Conservation (phyloP, 164 flowering plant genomes). For the Macadamia integrifolia region DNA sequence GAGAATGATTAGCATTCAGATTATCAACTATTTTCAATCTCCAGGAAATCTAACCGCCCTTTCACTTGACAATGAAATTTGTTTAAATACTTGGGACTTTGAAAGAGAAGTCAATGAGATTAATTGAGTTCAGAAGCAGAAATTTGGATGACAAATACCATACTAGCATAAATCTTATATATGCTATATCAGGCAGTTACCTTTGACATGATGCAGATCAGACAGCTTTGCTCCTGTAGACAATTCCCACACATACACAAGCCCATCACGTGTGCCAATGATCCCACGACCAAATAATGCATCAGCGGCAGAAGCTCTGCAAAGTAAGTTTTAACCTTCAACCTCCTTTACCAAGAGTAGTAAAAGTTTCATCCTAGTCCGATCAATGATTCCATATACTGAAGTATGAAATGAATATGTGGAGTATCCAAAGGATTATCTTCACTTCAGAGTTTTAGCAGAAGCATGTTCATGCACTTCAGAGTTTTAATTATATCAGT, state of each 20-base stretch:
- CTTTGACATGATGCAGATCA: slow-evolving; percentile 48
- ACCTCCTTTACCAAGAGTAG: not conserved
- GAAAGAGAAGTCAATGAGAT: too few species aligned
- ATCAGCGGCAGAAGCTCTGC: slow-evolving; percentile 60
- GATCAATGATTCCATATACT: not conserved
- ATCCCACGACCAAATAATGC: slow-evolving; percentile 58
- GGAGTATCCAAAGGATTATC: not conserved
- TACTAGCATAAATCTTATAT: not conserved
- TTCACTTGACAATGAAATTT: too few species aligned
- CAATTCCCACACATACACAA: slow-evolving; percentile 70
- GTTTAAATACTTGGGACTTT: too few species aligned
- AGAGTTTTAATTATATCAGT: not conserved
- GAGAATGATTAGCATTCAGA: too few species aligned
- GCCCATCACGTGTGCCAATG: slow-evolving; percentile 66
- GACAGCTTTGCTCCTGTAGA: slow-evolving; percentile 57
- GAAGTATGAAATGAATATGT: not conserved
- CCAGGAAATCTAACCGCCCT: too few species aligned
- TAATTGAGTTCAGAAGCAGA: too few species aligned
- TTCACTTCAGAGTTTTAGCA: not conserved
- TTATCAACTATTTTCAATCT: too few species aligned
- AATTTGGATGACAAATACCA: not conserved
- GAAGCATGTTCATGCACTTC: not conserved
- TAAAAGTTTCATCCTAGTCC: not conserved
- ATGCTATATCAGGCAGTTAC: slow-evolving; percentile 28
- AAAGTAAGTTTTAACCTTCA: slow-evolving; percentile 9